Conservation (phyloP, 257 asterid genomes). For the Petrea volubilis region DNA sequence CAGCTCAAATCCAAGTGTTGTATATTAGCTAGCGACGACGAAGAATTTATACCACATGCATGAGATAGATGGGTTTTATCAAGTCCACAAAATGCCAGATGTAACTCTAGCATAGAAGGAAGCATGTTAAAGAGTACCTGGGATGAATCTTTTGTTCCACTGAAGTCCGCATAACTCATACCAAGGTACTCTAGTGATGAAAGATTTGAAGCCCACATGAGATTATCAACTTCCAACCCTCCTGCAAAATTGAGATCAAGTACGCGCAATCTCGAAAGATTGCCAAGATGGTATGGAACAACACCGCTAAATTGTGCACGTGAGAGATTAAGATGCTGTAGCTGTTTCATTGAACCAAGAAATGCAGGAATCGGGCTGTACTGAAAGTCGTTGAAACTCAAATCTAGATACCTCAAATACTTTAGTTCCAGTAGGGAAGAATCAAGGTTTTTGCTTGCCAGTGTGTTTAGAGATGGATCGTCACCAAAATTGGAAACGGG, state of each 20-base stretch:
- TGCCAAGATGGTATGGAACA: neutral
- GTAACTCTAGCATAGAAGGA: too few relatives aligned
- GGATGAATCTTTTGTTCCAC: too few relatives aligned
- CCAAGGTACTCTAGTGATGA: neutral
- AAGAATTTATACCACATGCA: too few relatives aligned
- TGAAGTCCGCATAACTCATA: too few relatives aligned
- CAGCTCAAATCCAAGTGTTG: too few relatives aligned
- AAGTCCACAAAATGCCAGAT: too few relatives aligned
- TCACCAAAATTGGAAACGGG: too few relatives aligned
- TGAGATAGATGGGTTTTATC: too few relatives aligned
- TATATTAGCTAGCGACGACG: too few relatives aligned
- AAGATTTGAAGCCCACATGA: neutral
- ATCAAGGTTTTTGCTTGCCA: neutral
- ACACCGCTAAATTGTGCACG: neutral
- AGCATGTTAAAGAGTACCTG: too few relatives aligned
- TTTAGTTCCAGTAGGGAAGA: neutral
- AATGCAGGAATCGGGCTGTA: constrained; percentile 2
- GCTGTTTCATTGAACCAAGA: constrained; percentile 6
- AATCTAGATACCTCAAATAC: too few relatives aligned
- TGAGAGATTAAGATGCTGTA: neutral
- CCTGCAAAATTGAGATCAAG: neutral
- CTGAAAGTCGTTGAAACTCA: neutral
- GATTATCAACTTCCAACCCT: neutral
- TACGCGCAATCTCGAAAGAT: neutral
- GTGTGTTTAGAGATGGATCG: neutral